These are phyloP conservation scores for Tripterygium wilfordii DNA, from an alignment of 177 flowering plant species.

Conservation along the genomic window DNA sequence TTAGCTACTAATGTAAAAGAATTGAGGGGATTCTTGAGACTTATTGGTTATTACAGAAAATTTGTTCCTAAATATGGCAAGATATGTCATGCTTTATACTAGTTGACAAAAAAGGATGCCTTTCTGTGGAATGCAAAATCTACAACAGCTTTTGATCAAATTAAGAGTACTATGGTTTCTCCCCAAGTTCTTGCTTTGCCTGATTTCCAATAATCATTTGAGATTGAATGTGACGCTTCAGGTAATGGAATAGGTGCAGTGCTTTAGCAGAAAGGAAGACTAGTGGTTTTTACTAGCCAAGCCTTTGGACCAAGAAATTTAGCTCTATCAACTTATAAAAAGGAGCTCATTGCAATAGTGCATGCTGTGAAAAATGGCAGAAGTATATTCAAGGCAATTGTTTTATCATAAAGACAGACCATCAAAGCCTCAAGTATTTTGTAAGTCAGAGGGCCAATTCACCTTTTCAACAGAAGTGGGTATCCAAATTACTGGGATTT, in stretches of 20 bases:
- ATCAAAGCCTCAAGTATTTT: slow-evolving; percentile 4
- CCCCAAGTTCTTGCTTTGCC: neutral
- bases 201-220: neutral
- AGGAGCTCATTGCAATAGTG: slow-evolving; percentile 12
- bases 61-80: neutral
- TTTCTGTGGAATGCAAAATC: neutral
- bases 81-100: neutral
- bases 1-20: neutral
- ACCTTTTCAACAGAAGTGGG: slow-evolving; percentile 1
- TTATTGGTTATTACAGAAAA: neutral
- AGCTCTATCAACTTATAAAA: slow-evolving; percentile 5
- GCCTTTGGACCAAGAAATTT: neutral
- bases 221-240: neutral
- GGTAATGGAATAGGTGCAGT: neutral
- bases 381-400: slow-evolving; percentile 3
- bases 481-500: slow-evolving; percentile 6
- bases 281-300: neutral
- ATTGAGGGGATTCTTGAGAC: neutral
- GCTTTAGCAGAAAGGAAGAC: neutral
- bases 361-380: slow-evolving; percentile 8
- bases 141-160: neutral
- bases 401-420: slow-evolving; percentile 12
- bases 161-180: neutral
- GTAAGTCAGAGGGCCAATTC: slow-evolving; percentile 2
- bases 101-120: neutral